These are phyloP conservation scores for Arabidopsis hybrid DNA, from an alignment of 441 rosid genomes.

Conservation along the genomic window DNA sequence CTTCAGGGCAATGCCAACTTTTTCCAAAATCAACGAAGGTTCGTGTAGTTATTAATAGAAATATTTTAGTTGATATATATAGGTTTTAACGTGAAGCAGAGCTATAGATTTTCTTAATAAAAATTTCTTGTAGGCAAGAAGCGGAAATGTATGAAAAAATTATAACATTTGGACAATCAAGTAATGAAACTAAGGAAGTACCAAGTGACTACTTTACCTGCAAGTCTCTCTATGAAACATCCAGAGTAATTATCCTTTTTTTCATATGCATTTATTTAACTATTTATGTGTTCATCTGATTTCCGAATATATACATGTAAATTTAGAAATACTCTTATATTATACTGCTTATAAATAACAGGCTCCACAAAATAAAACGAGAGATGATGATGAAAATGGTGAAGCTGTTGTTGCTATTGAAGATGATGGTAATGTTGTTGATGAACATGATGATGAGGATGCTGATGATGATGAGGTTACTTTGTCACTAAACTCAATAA, in stretches of 20 bases:
- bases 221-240: conserved; percentile 39
- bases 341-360: conserved; percentile 1
- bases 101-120: neutral
- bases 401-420: conserved; percentile 3
- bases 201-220: conserved; percentile 36
- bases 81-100: neutral
- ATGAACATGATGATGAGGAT: neutral
- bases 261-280: conserved; percentile 10
- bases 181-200: conserved; percentile 43
- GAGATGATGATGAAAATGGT: conserved; percentile 29
- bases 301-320: neutral
- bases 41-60: conserved; percentile 1
- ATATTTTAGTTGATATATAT: neutral
- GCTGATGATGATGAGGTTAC: neutral
- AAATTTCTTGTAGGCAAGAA: conserved; percentile 30
- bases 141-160: conserved; percentile 16
- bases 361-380: conserved; percentile 19
- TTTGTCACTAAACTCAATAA: conserved; percentile 38
- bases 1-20: conserved; percentile 39
- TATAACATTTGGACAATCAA: conserved; percentile 39
- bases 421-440: conserved; percentile 12
- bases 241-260: conserved; percentile 38
- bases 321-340: neutral
- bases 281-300: conserved; percentile 8
- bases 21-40: conserved; percentile 41